Evolutionary conservation across 2,329 filamentous ascomycete genomes (phyloP).

Genomic region (Cytospora schulzeri): DNA sequence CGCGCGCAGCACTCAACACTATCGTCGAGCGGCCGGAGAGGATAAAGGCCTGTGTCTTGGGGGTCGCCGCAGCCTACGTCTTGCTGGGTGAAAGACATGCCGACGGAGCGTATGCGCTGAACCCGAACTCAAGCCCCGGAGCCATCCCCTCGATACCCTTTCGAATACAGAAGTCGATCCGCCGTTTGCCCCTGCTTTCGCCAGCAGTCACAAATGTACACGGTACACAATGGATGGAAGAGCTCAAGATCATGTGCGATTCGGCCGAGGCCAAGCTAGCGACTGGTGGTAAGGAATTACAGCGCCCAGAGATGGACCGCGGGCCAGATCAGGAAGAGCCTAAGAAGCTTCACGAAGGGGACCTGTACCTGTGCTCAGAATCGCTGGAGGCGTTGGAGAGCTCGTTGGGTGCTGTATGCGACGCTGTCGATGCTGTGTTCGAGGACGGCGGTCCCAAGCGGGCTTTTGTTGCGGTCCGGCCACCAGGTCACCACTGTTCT

Average conservation of each 20-base stretch:
- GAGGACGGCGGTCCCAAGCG: constrained; percentile 62
- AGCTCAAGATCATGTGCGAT: constrained; percentile 83
- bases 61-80: constrained; percentile 85
- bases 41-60: constrained; percentile 79
- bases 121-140: constrained; percentile 60
- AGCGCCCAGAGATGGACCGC: constrained; percentile 65
- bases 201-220: constrained; percentile 87
- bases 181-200: constrained; percentile 71
- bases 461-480: constrained; percentile 89
- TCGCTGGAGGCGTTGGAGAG: constrained; percentile 88
- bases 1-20: constrained; percentile 68
- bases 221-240: constrained; percentile 89
- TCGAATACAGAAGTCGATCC: constrained; percentile 77
- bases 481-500: constrained; percentile 95
- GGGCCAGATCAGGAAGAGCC: constrained; percentile 47
- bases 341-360: constrained; percentile 76
- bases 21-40: constrained; percentile 95
- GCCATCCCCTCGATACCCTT: constrained; percentile 70
- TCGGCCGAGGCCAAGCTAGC: constrained; percentile 77
- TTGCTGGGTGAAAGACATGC: constrained; percentile 80
- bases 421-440: constrained; percentile 88
- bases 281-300: constrained; percentile 74
- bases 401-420: constrained; percentile 87
- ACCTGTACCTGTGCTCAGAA: constrained; percentile 86
- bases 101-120: constrained; percentile 68